Conservation (phyloP, 2,329 filamentous ascomycete genomes). For the Penicillium capsulatum region DNA sequence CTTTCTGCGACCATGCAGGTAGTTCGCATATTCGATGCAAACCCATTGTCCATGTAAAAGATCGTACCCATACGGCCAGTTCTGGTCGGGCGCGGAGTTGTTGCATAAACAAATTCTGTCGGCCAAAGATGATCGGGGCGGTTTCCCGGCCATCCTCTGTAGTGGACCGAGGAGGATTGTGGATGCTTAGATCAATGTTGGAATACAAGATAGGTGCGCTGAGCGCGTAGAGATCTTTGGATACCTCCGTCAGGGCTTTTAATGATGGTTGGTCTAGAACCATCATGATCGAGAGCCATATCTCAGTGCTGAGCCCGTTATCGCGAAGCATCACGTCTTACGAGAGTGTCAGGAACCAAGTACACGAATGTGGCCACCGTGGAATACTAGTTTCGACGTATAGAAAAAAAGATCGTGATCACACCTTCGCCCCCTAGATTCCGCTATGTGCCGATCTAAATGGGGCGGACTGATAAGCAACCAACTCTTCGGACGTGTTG, state of each 20-base stretch:
- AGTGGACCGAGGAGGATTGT: neutral
- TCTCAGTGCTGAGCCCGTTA: neutral
- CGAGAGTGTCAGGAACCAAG: neutral
- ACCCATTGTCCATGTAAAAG: constrained; percentile 2
- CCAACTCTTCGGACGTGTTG: no score
- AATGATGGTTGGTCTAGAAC: neutral
- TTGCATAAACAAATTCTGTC: neutral
- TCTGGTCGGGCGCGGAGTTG: neutral
- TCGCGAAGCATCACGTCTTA: neutral
- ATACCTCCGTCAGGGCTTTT: neutral
- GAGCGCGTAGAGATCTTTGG: neutral
- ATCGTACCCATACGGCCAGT: neutral
- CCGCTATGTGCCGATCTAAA: no score
- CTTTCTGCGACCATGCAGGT: constrained; percentile 1
- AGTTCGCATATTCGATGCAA: neutral
- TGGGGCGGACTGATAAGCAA: no score
- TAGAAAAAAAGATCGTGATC: no score
- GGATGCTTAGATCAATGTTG: constrained; percentile 1
- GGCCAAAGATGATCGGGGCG: neutral
- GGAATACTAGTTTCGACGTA: no score
- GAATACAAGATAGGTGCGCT: neutral
- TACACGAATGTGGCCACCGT: no score
- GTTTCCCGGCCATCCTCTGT: neutral
- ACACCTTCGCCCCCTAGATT: no score
- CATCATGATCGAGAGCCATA: constrained; percentile 1